A percentile compares a stretch with the other conserved stretches of the same genome.
Evolutionary conservation across 2,329 filamentous ascomycete species (phyloP).

Genomic region (Colletotrichum echinochloae): DNA sequence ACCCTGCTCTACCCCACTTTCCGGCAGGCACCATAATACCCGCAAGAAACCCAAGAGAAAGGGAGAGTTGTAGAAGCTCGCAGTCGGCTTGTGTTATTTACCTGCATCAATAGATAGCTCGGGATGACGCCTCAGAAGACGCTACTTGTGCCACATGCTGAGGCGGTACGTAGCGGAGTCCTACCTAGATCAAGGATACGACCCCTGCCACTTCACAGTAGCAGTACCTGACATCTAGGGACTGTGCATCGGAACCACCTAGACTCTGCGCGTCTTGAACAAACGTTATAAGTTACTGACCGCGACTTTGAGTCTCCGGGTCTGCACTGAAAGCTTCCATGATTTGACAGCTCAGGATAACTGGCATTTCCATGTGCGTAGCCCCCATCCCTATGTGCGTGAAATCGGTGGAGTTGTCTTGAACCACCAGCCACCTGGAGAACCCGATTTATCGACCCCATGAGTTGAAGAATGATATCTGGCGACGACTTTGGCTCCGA

Average conservation of each 20-base stretch:
- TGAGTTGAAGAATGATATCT: slow-evolving; percentile 5
- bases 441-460: neutral
- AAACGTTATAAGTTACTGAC: slow-evolving; percentile 15
- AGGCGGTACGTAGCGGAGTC: slow-evolving; percentile 26
- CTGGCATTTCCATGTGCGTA: slow-evolving; percentile 11
- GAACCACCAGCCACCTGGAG: slow-evolving; percentile 6
- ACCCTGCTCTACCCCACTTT: neutral
- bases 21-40: neutral
- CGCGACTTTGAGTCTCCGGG: slow-evolving; percentile 4
- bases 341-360: neutral
- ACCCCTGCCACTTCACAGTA: slow-evolving; percentile 29
- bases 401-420: slow-evolving; percentile 15
- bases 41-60: neutral
- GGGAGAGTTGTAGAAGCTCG: neutral
- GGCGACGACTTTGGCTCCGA: neutral
- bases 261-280: slow-evolving; percentile 16
- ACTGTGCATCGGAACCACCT: slow-evolving; percentile 31
- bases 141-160: slow-evolving; percentile 18
- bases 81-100: neutral
- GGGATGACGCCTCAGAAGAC: slow-evolving; percentile 26
- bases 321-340: slow-evolving; percentile 9
- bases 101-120: slow-evolving; percentile 13
- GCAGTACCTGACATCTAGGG: slow-evolving; percentile 26
- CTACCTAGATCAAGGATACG: slow-evolving; percentile 37
- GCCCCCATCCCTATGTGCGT: neutral